phyloP scores from a whole-genome alignment of 2,329 filamentous ascomycete species.

The Leptosphaerulina australis region DNA sequence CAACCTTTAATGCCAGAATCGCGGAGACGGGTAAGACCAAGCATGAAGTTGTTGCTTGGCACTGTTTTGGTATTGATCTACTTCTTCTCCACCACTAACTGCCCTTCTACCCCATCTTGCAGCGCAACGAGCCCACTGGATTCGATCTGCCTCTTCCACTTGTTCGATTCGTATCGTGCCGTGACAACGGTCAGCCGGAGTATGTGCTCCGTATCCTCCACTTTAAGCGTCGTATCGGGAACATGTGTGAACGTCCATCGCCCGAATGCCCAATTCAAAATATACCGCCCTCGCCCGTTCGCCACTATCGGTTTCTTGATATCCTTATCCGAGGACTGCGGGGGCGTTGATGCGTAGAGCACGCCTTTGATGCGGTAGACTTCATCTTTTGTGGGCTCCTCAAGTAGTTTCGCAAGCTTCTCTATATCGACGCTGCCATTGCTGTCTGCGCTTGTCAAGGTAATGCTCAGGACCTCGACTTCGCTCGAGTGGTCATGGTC shows the following conservation, averaged over 20 bases:
- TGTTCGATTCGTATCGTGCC: conserved; percentile 73
- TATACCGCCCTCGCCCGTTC: conserved; percentile 65
- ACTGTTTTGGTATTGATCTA: conserved; percentile 4
- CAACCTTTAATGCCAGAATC: too few relatives aligned
- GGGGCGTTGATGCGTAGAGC: conserved; percentile 55
- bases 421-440: conserved; percentile 68
- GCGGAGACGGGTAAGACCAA: too few relatives aligned
- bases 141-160: conserved; percentile 78
- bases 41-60: too few relatives aligned
- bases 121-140: conserved; percentile 53
- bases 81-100: conserved; percentile 31
- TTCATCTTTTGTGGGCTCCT: conserved; percentile 84
- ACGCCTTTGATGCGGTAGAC: conserved; percentile 91
- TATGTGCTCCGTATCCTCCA: conserved; percentile 57
- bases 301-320: conserved; percentile 35
- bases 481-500: conserved; percentile 76
- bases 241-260: conserved; percentile 86
- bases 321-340: conserved; percentile 53
- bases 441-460: conserved; percentile 58
- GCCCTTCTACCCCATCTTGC: conserved; percentile 27
- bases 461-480: conserved; percentile 89
- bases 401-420: conserved; percentile 62
- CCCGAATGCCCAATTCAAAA: conserved; percentile 97
- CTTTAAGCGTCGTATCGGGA: conserved; percentile 27
- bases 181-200: conserved; percentile 78